Percentiles rank a stretch among this genome's conserved stretches.
Conservation (phyloP, 1,284 basidiomycete genomes). For the Taiwanofungus camphoratus region DNA sequence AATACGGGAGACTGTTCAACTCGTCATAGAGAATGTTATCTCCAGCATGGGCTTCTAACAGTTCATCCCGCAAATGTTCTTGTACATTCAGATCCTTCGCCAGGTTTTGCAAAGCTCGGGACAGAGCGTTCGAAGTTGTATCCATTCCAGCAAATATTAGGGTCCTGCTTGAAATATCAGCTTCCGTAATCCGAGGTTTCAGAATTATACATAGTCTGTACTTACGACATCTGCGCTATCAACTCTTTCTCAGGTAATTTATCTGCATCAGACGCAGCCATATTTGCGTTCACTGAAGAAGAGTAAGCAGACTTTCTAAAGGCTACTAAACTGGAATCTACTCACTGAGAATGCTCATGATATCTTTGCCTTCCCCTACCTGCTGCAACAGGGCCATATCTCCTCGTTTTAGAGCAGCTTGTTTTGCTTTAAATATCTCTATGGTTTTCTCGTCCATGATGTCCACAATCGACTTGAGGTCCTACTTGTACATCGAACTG, state of each 20-base stretch:
- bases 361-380: constrained; percentile 24
- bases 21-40: constrained; percentile 23
- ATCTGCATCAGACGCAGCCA: constrained; percentile 7
- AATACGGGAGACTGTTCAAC: constrained; percentile 23
- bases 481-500: no score
- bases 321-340: constrained; percentile 2
- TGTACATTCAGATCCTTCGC: constrained; percentile 8
- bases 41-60: neutral
- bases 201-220: neutral
- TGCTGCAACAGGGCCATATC: constrained; percentile 21
- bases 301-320: neutral
- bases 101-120: constrained; percentile 2
- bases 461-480: constrained; percentile 14
- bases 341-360: constrained; percentile 28
- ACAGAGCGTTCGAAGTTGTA: constrained; percentile 6
- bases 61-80: constrained; percentile 8
- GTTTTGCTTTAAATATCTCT: constrained; percentile 18
- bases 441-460: constrained; percentile 8
- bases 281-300: constrained; percentile 11
- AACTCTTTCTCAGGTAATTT: constrained; percentile 14
- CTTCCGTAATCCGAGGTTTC: neutral
- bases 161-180: neutral
- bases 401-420: constrained; percentile 17
- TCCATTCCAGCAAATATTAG: constrained; percentile 11
- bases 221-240: constrained; percentile 15